Evolutionary conservation across 768 basidiomycete species (phyloP), one percentile per base, ranked within the genome.

Genomic region (Gyrodon lividus): DNA sequence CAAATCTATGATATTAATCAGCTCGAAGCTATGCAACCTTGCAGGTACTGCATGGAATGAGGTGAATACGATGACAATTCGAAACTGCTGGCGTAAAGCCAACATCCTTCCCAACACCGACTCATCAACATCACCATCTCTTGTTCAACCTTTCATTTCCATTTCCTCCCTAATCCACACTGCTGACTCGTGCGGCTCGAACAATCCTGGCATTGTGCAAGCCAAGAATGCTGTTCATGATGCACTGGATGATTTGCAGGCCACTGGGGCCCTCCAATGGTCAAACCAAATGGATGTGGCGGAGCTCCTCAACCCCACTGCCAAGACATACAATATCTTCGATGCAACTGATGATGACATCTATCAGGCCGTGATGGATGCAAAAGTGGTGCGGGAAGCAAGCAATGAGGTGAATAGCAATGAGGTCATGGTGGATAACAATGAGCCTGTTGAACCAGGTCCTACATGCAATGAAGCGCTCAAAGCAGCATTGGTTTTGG

Each of bases 71-170:
- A 59, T 58, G 5, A 73, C 70, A 7, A 72, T 75, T 30, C 37
- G 45, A n/a, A 68, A 75, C 47, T 75, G 72, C 56, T 76, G 73
- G 74, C 20, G 23, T 0, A 69, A 74, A 33, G 55, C 70, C 7
- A 63, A 68, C 7, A 75, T 74, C 55, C 55, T 70, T 48, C 67
- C 37, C 14, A 35, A 53, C 37, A 48, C 10, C 37, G 6, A 19
- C 37, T 19, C 37, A 19, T 19, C 37, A 4, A 12, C 37, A 4
- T 22, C 45, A 23, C 22, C 33, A 35, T n/a, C n/a, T n/a, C n/a
- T n/a, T n/a, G n/a, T n/a, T n/a, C n/a, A 34, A 35, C 13, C 3
- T 35, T 4, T 26, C 24, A 7, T 26, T 26, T 7, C 24, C 7
- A 7, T 26, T 7, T 26, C 24, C 4, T 4, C 7, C 4, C 24